Base-by-base conservation (phyloP, 345 rosid species). In the Tarenaya hassleriana region DNA sequence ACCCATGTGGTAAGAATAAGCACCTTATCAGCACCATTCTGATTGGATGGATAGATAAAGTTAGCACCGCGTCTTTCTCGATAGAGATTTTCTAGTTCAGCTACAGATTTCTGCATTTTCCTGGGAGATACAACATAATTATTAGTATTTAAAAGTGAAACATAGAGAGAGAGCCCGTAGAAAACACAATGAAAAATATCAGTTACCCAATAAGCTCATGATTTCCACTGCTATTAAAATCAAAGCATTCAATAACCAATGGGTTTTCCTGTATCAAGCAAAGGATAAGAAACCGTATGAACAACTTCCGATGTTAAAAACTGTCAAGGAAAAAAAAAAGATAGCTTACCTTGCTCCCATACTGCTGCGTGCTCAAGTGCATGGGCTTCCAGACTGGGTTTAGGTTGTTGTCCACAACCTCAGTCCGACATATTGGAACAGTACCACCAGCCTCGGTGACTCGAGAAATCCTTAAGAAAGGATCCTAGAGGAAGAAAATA, bases 401-500 rank as follows among this genome's bases (percentile, higher is more conserved):
- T n/a, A 90, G 62, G 63, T 89, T 66, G 67, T 86, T 66, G 60
- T 78, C 66, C 41, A 81, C 66, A 17, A 81, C 94, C 72, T 86
- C 88, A 14, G 95, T 86, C 74, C 80, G 80, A 74, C 83, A 89
- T 52, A 89, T 73, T 4, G 90, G 90, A 32, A 86, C 51, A 35
- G 61, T 55, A 50, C 44, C 68, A 55, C 79, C 82, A 50, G 29
- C 63, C 67, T 86, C 95, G 38, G 62, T 73, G 10, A 75, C 48
- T 82, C 83, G 80, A 29, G 95, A 90, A 52, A 90, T 81, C 74
- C 79, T 76, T 61, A 90, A 52, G 72, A 86, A 90, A 14, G 97
- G 95, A 53, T 86, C 95, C 97, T 86, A 47, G 2, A 63, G 60
- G 29, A 37, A 47, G 39, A 35, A 35, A 55, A 19, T 12, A 37